These are phyloP conservation scores for Gliomastix tumulicola DNA, from an alignment of 2,329 filamentous ascomycete genomes.

Conservation along the genomic window DNA sequence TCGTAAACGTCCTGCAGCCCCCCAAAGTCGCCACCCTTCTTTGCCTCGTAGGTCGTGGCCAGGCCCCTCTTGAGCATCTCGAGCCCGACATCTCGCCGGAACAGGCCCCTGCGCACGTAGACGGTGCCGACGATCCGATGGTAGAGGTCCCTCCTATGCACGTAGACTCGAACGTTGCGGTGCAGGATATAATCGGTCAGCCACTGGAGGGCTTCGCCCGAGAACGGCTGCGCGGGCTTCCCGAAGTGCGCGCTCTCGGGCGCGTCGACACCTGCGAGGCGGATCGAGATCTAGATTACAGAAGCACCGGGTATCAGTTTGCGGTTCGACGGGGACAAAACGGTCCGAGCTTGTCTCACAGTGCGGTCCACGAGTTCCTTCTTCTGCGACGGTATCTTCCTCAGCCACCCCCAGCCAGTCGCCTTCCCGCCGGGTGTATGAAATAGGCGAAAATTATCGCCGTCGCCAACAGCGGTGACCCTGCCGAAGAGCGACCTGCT, in stretches of 20 bases:
- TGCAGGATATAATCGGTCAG: constrained; percentile 66
- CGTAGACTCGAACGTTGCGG: constrained; percentile 70
- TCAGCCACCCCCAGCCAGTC: constrained; percentile 88
- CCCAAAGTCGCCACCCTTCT: constrained; percentile 83
- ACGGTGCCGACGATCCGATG: constrained; percentile 84
- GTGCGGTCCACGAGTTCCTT: constrained; percentile 70
- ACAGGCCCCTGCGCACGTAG: constrained; percentile 60
- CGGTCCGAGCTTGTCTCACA: constrained; percentile 37
- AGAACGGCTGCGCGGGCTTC: constrained; percentile 74
- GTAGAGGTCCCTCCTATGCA: constrained; percentile 87
- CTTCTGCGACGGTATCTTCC: constrained; percentile 62
- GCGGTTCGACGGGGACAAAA: too few relatives aligned
- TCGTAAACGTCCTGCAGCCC: constrained; percentile 58
- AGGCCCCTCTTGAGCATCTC: constrained; percentile 83
- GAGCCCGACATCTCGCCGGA: constrained; percentile 74
- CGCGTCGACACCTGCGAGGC: constrained; percentile 87
- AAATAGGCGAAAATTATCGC: constrained; percentile 89
- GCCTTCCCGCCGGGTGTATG: constrained; percentile 89
- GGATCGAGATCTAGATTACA: constrained; percentile 60
- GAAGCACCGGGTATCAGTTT: background rate
- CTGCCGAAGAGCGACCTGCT: constrained; percentile 76
- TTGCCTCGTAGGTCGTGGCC: constrained; percentile 91
- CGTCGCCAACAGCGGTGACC: constrained; percentile 93
- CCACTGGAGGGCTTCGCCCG: constrained; percentile 75
- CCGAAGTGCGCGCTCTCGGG: constrained; percentile 93